A percentile compares a stretch with the other conserved stretches of the same genome.
phyloP scores from a whole-genome alignment of 345 rosid species.

The Eucalyptus sp. region DNA sequence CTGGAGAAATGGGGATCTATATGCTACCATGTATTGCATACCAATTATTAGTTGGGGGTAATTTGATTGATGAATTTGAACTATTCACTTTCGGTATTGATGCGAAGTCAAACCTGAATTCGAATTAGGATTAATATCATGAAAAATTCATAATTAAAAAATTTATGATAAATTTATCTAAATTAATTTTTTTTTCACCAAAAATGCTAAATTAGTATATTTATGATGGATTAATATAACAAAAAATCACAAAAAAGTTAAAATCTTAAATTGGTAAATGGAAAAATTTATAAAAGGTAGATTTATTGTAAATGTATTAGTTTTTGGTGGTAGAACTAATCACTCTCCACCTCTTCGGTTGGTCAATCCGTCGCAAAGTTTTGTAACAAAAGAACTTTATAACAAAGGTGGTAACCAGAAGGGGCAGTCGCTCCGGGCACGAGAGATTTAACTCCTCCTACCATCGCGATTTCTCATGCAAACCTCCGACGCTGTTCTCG shows the following conservation, averaged over 20 bases:
- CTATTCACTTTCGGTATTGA: background rate
- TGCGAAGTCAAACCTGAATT: background rate
- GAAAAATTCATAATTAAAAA: no score
- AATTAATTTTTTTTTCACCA: fast-evolving
- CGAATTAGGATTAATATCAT: no score
- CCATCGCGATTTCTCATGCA: background rate
- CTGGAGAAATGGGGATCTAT: background rate
- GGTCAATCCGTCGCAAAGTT: background rate
- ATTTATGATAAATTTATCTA: fast-evolving
- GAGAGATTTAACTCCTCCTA: background rate
- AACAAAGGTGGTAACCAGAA: background rate
- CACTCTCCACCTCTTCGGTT: background rate
- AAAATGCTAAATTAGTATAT: no score
- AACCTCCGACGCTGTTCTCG: background rate
- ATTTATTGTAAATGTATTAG: no score
- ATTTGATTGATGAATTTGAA: background rate
- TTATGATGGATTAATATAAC: no score
- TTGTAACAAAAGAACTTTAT: background rate
- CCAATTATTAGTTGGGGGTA: background rate
- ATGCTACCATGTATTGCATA: background rate
- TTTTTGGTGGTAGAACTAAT: background rate
- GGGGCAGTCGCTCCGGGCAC: background rate
- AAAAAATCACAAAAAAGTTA: fast-evolving
- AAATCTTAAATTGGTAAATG: no score
- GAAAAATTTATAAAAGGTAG: no score